Conservation (phyloP, 2,329 filamentous ascomycete species). For the Penicillium nordicum region DNA sequence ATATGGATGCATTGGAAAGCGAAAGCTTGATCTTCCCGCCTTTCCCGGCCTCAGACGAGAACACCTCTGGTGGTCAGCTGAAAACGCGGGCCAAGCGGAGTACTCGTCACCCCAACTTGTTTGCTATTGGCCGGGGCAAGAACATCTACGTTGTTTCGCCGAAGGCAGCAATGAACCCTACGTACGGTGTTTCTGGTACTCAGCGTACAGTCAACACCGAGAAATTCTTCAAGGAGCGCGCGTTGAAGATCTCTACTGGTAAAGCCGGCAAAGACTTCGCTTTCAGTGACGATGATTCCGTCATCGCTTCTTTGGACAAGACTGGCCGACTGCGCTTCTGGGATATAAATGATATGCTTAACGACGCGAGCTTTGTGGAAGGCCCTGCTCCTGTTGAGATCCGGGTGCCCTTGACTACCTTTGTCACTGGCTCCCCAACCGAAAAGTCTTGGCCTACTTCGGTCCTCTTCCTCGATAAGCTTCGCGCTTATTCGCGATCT, state of each 20-base stretch:
- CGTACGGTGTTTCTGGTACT: slow-evolving; percentile 50
- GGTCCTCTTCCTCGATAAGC: slow-evolving; percentile 92
- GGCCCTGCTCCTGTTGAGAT: slow-evolving; percentile 63
- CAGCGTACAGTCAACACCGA: slow-evolving; percentile 74
- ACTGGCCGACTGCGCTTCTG: slow-evolving; percentile 95
- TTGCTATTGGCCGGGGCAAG: slow-evolving; percentile 92
- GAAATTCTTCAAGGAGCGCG: slow-evolving; percentile 79
- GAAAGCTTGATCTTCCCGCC: slow-evolving; percentile 88
- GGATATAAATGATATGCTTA: slow-evolving; percentile 80
- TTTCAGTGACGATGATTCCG: slow-evolving; percentile 93
- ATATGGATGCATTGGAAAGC: slow-evolving; percentile 73
- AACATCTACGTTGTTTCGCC: slow-evolving; percentile 84
- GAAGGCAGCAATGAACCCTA: slow-evolving; percentile 49
- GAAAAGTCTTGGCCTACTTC: slow-evolving; percentile 98
- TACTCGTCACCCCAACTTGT: slow-evolving; percentile 84
- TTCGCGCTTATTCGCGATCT: slow-evolving; percentile 85
- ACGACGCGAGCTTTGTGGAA: slow-evolving; percentile 45
- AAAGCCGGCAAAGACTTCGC: slow-evolving; percentile 98
- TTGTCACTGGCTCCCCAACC: slow-evolving; percentile 78
- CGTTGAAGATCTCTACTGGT: slow-evolving; percentile 89
- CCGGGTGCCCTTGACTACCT: slow-evolving; percentile 78
- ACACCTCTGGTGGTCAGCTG: slow-evolving; percentile 83
- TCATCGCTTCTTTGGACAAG: slow-evolving; percentile 94
- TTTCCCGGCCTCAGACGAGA: slow-evolving; percentile 79
- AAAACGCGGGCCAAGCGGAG: slow-evolving; percentile 94